These are phyloP conservation scores for Plasmodium fragile DNA, from an alignment of 169 alveolate species.

Conservation along the genomic window DNA sequence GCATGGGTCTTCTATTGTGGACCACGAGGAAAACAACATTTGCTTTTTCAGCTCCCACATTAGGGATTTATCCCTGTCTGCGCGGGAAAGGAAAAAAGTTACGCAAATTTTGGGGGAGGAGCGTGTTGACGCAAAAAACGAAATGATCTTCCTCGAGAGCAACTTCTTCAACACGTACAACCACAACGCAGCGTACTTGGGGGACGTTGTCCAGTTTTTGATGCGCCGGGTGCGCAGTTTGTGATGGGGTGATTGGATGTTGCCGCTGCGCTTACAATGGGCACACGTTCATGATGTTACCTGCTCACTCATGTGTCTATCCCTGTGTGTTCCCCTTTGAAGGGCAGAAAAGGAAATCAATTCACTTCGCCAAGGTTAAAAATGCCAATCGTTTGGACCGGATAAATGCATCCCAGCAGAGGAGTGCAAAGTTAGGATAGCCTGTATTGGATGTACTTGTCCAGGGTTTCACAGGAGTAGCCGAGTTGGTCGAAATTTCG, in stretches of 20 bases:
- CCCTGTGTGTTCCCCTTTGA: neutral
- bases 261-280: neutral
- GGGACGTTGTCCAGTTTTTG: constrained; percentile 46
- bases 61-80: constrained; percentile 80
- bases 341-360: neutral
- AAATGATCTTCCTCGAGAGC: constrained; percentile 58
- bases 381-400: neutral
- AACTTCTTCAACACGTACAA: constrained; percentile 76
- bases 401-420: neutral
- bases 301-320: neutral
- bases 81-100: constrained; percentile 51
- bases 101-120: constrained; percentile 75
- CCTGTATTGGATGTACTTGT: constrained; percentile 62
- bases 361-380: neutral
- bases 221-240: constrained; percentile 75
- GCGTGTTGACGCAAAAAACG: constrained; percentile 34
- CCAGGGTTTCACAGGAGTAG: constrained; percentile 62
- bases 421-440: neutral
- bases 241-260: constrained; percentile 2
- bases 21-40: constrained; percentile 68
- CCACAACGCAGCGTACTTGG: constrained; percentile 79
- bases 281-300: neutral
- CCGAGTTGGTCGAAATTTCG: constrained; percentile 25
- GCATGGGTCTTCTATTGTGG: constrained; percentile 83
- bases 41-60: constrained; percentile 81